These are phyloP conservation scores for Tuber umbilicatum DNA, from an alignment of 495 filamentous ascomycete species.

Conservation along the genomic window DNA sequence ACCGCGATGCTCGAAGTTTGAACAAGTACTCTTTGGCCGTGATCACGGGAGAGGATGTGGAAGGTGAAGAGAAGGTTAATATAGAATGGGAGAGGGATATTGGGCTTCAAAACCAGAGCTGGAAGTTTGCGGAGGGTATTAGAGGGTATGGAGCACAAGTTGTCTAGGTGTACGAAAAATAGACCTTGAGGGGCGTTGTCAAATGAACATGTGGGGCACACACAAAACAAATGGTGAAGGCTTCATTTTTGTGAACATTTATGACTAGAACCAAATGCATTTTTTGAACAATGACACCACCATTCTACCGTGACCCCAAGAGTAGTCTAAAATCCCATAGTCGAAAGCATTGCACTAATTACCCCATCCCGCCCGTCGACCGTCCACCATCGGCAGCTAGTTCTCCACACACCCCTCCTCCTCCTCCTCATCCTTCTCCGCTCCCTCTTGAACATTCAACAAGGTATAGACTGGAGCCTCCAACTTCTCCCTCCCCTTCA, in stretches of 20 bases:
- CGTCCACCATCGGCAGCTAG: background rate
- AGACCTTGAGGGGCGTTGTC: background rate
- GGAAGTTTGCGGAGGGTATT: slow-evolving; percentile 90
- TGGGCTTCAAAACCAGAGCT: slow-evolving; percentile 70
- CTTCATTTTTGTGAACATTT: background rate
- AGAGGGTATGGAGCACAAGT: slow-evolving; percentile 68
- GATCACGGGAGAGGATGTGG: slow-evolving; percentile 75
- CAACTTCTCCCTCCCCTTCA: slow-evolving; percentile 86
- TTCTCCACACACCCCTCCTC: background rate
- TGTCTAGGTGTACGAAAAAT: slow-evolving; percentile 43
- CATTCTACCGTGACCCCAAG: background rate
- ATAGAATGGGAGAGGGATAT: slow-evolving; percentile 39
- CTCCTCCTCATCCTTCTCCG: background rate
- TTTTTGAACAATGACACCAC: background rate
- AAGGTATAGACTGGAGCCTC: slow-evolving; percentile 79
- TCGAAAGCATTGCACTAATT: background rate
- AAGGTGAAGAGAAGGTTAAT: slow-evolving; percentile 54
- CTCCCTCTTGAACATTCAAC: slow-evolving; percentile 46
- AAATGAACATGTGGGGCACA: background rate
- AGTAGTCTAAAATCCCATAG: background rate
- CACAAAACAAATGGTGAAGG: background rate
- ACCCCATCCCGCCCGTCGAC: background rate
- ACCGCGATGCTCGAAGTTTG: slow-evolving; percentile 86
- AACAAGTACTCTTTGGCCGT: slow-evolving; percentile 88
- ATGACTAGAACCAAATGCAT: background rate